phyloP scores from a whole-genome alignment of 306 rosid genomes.

The Aeschynomene evenia region DNA sequence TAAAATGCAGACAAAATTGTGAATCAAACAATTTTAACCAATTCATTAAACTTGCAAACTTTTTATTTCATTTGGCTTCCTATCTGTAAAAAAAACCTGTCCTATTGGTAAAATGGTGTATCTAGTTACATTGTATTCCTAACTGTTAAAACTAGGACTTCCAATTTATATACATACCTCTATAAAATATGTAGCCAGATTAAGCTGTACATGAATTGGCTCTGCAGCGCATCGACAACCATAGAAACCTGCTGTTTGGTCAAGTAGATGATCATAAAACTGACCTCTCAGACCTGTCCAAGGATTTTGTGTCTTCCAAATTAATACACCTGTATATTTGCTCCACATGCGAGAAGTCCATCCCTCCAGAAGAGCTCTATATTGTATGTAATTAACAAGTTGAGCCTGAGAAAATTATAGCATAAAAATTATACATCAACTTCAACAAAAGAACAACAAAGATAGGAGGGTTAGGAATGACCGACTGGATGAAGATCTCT shows the following conservation, averaged over 20 bases:
- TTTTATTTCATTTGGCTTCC: constrained; percentile 16
- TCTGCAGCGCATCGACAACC: constrained; percentile 92
- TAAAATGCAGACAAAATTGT: background rate
- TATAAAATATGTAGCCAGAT: constrained; percentile 65
- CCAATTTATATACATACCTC: constrained; percentile 52
- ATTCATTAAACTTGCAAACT: background rate
- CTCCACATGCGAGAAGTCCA: constrained; percentile 93
- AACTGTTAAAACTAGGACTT: constrained; percentile 15
- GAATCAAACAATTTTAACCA: constrained; percentile 13
- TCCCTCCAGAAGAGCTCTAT: constrained; percentile 90
- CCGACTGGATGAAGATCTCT: constrained; percentile 9
- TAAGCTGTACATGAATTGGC: constrained; percentile 89
- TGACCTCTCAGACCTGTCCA: constrained; percentile 99
- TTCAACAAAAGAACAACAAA: constrained; percentile 19
- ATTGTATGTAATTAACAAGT: constrained; percentile 86
- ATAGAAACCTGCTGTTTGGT: constrained; percentile 94
- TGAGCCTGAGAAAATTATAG: constrained; percentile 66
- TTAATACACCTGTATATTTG: constrained; percentile 87
- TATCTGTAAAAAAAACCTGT: background rate
- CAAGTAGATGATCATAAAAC: constrained; percentile 90
- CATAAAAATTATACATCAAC: constrained; percentile 16
- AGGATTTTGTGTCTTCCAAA: constrained; percentile 97
- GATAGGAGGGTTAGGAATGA: background rate
- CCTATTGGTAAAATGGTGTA: constrained; percentile 7
- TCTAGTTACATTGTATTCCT: background rate